Evolutionary conservation across 495 filamentous ascomycete genomes (phyloP).

Genomic region (Xylaria curta): DNA sequence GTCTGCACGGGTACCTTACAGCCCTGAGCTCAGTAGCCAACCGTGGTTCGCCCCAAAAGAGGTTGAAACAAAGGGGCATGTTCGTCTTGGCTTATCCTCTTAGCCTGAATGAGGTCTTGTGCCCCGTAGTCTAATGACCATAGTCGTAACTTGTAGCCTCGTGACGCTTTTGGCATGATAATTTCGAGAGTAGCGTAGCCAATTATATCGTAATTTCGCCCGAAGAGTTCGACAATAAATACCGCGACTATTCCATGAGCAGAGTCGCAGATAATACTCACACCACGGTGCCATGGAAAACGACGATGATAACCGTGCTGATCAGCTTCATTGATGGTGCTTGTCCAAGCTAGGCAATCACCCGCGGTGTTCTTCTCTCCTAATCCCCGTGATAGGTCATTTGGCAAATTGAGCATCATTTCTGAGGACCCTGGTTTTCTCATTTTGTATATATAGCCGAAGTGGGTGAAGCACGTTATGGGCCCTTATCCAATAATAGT

Average conservation of each 20-base stretch:
- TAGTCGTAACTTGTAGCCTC: background rate
- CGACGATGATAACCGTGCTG: background rate
- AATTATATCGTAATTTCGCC: background rate
- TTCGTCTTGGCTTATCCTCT: background rate
- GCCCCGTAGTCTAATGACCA: background rate
- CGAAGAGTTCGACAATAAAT: background rate
- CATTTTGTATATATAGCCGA: conserved; percentile 22
- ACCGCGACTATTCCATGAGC: background rate
- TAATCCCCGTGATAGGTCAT: conserved; percentile 39
- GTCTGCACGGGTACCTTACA: conserved; percentile 44
- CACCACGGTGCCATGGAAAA: background rate
- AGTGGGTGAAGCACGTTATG: conserved; percentile 6
- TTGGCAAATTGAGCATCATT: conserved; percentile 38
- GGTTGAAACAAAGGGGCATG: conserved; percentile 25
- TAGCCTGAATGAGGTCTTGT: conserved; percentile 15
- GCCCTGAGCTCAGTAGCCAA: conserved; percentile 14
- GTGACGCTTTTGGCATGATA: background rate
- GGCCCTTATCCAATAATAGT: background rate
- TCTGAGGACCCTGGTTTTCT: conserved; percentile 32
- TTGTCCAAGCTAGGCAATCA: conserved; percentile 2
- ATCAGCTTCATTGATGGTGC: background rate
- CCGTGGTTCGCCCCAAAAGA: conserved; percentile 1
- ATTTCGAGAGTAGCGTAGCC: conserved; percentile 10
- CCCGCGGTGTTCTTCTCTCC: conserved; percentile 23
- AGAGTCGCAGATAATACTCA: background rate